Conservation (phyloP, 1,139 yeast species). For the Diutina rugosa region DNA sequence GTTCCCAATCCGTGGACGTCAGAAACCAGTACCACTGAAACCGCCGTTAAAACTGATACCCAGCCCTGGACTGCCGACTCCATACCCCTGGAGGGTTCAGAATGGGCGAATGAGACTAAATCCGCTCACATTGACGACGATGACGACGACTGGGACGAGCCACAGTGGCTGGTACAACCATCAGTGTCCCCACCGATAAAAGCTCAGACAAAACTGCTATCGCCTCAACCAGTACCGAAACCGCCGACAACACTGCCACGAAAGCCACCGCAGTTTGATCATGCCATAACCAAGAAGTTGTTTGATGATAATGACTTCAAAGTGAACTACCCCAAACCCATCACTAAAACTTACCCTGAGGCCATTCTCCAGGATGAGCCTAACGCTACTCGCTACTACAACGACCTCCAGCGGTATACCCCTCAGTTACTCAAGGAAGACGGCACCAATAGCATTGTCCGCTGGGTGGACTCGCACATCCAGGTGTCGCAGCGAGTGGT, state of each 20-base stretch:
- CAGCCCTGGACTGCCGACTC: too few species aligned
- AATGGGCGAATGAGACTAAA: too few species aligned
- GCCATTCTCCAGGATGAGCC: constrained; percentile 18
- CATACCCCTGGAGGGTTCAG: not conserved
- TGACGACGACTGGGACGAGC: not conserved
- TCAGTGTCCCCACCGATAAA: not conserved
- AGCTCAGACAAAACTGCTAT: not conserved
- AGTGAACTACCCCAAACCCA: not conserved
- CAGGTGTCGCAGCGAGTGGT: constrained; percentile 16
- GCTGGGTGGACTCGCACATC: constrained; percentile 13
- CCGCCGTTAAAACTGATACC: not conserved
- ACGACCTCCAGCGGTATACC: constrained; percentile 21
- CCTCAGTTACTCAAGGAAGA: constrained; percentile 19
- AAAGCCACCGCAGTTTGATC: not conserved
- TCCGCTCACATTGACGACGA: not conserved
- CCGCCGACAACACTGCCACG: not conserved
- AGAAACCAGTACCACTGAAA: not conserved
- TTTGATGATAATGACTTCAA: not conserved
- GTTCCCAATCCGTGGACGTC: not conserved
- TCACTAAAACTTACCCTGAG: constrained; percentile 18
- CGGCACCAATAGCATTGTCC: constrained; percentile 4
- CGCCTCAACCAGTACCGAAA: not conserved
- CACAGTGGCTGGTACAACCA: not conserved
- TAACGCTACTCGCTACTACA: constrained; percentile 19
- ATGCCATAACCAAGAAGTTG: not conserved